Base-by-base conservation (phyloP, 441 rosid genomes). In the Corymbia citriodora region DNA sequence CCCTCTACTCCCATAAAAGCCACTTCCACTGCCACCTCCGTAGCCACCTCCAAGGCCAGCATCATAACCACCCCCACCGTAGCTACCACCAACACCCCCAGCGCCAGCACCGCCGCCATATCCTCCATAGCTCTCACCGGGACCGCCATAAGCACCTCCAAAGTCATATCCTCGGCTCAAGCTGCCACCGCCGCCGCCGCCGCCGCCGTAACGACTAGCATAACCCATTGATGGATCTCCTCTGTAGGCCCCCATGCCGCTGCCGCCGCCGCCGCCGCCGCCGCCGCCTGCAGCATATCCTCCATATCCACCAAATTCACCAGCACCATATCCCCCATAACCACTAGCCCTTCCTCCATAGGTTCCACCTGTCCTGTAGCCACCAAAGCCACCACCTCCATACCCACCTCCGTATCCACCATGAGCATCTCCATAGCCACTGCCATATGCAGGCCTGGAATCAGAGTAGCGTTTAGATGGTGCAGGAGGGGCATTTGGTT, bases 251-350 rank as follows among this genome's bases (percentile, higher is more conserved):
- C 96, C 97, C 79, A 94, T 91, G 16, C 96, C 93, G 27, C 93
- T 94, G 54, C 97, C 97, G 21, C 93, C 95, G 57, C 93, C 95
- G 45, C 97, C 33, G n/a, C n/a, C 96, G 31, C 93, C 94, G 54
- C 97, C 97, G 17, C 93, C 95, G 55, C 93, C 95, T 7, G 93
- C 96, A 54, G 95, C 92, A 88, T 95, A 95, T 90, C 97, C 98
- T 59, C 99, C 97, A 92, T 95, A 96, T 90, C 96, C 95, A 65
- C 99, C 98, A 89, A 96, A 96, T 33, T 97, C 98, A 88, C 95
- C 92, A 10, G 99, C 94, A 90, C 97, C 93, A 92, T 96, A 97
- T 45, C 95, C 93, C 86, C 94, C 93, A 59, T 94, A 94, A 65
- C 93, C 88, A 19, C 94, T 90, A 25, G 91, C 88, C 40, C 93